phyloP scores from a whole-genome alignment of 768 basidiomycete species.

The Serendipita indica region DNA sequence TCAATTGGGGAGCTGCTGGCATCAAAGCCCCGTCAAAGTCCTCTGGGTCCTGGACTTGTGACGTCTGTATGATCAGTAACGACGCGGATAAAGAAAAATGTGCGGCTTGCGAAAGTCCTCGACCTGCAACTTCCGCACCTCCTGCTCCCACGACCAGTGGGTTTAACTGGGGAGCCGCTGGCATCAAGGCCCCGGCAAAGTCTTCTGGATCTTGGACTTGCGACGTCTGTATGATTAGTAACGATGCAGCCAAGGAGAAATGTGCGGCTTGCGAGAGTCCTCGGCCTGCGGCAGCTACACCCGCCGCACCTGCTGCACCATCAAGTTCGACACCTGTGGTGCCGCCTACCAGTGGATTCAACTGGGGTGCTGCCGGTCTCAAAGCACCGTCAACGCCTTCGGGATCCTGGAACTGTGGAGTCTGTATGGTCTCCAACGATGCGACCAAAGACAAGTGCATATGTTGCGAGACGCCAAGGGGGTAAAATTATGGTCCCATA shows the following conservation, averaged over 20 bases:
- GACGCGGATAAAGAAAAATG: no score
- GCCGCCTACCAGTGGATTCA: conserved; percentile 29
- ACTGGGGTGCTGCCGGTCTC: conserved; percentile 48
- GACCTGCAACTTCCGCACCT: no score
- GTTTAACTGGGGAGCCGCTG: no score
- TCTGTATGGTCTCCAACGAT: conserved; percentile 29
- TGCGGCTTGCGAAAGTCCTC: no score
- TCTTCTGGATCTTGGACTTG: conserved; percentile 39
- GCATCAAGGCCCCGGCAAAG: conserved; percentile 13
- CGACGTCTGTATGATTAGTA: conserved; percentile 32
- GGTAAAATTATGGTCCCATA: no score
- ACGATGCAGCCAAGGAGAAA: conserved; percentile 28
- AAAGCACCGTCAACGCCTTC: conserved; percentile 25
- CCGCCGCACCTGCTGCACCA: background rate
- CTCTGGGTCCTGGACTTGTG: no score
- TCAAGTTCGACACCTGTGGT: conserved; percentile 17
- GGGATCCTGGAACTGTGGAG: conserved; percentile 20
- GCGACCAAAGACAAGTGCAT: no score
- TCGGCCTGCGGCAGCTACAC: conserved; percentile 14
- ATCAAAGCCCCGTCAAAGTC: no score
- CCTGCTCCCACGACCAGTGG: no score
- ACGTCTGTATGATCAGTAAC: no score
- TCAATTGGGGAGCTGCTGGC: no score
- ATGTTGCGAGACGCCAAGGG: no score
- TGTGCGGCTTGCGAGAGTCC: conserved; percentile 33